phyloP scores from a whole-genome alignment of 768 basidiomycete genomes.

The Pleurotus pulmonarius region DNA sequence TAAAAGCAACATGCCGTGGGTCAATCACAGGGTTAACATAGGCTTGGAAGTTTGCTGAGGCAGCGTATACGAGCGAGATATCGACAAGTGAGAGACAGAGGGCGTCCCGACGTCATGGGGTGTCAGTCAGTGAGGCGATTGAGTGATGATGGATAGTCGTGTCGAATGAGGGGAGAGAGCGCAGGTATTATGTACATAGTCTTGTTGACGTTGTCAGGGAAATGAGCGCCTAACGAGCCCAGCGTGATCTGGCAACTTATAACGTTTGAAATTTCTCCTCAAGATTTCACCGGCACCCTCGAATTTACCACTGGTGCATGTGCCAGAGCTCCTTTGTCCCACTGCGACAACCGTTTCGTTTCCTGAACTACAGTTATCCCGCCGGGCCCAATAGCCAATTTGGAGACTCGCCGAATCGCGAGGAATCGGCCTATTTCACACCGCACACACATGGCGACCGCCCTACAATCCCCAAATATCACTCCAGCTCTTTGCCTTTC shows the following conservation, averaged over 20 bases:
- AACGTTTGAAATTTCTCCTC: not conserved
- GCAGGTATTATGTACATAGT: not conserved
- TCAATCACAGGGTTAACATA: constrained; percentile 4
- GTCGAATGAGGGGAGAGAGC: not conserved
- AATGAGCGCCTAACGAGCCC: not conserved
- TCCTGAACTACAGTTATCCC: constrained; percentile 1
- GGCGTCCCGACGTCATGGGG: not conserved
- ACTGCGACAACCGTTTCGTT: constrained; percentile 5
- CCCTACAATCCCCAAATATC: constrained; percentile 7
- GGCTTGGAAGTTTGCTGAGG: not conserved
- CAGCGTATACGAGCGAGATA: not conserved
- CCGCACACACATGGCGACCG: constrained; percentile 3
- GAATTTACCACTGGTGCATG: not conserved
- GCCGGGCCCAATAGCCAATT: constrained; percentile 2
- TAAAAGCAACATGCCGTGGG: constrained; percentile 1
- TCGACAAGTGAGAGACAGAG: not conserved
- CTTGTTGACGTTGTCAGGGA: not conserved
- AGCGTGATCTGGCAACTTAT: not conserved
- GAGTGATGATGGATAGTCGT: too few species aligned
- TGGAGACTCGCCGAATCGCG: constrained; percentile 3
- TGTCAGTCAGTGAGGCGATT: too few species aligned
- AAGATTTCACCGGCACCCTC: constrained; percentile 4
- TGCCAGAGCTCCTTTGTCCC: not conserved
- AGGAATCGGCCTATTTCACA: constrained; percentile 3
- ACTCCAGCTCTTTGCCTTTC: not conserved